Evolutionary conservation across 2,329 filamentous ascomycete species (phyloP).

Genomic region (Amauroascus niger): DNA sequence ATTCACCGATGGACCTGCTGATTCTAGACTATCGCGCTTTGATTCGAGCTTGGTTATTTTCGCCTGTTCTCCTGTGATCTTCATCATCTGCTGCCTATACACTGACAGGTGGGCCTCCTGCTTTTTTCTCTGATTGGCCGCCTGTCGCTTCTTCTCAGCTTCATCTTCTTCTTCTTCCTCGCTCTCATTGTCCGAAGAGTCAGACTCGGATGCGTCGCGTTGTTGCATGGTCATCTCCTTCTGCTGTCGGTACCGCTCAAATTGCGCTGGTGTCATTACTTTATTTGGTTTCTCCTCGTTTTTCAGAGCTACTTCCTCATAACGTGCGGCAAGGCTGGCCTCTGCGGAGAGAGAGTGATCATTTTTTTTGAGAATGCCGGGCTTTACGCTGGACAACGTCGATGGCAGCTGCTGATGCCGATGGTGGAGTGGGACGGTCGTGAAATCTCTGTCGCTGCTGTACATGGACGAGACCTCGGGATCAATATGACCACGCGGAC

Average conservation of each 20-base stretch:
- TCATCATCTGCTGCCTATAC: slow-evolving; percentile 94
- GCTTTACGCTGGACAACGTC: not conserved
- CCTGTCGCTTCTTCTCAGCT: slow-evolving; percentile 60
- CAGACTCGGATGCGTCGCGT: slow-evolving; percentile 40
- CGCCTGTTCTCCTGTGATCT: slow-evolving; percentile 63
- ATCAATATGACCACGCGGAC: slow-evolving; percentile 5
- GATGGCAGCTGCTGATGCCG: not conserved
- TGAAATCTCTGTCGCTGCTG: slow-evolving; percentile 14
- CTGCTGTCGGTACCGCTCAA: slow-evolving; percentile 64
- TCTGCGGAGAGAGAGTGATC: slow-evolving; percentile 32
- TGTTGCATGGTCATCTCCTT: slow-evolving; percentile 58
- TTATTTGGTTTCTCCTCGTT: slow-evolving; percentile 48
- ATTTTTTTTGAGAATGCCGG: not conserved
- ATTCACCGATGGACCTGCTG: slow-evolving; percentile 48
- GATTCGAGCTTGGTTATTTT: slow-evolving; percentile 36
- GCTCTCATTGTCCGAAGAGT: slow-evolving; percentile 49
- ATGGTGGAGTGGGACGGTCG: slow-evolving; percentile 12
- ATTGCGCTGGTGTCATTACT: slow-evolving; percentile 83
- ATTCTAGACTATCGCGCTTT: slow-evolving; percentile 47
- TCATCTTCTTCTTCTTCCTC: slow-evolving; percentile 62
- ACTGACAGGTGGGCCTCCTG: slow-evolving; percentile 85
- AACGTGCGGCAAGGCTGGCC: slow-evolving; percentile 39
- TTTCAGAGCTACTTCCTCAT: slow-evolving; percentile 32
- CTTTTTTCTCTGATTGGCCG: slow-evolving; percentile 68
- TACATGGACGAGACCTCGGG: slow-evolving; percentile 15